Evolutionary conservation across 148 eudicot species (phyloP).

Genomic region (Vaccinium darrowii): DNA sequence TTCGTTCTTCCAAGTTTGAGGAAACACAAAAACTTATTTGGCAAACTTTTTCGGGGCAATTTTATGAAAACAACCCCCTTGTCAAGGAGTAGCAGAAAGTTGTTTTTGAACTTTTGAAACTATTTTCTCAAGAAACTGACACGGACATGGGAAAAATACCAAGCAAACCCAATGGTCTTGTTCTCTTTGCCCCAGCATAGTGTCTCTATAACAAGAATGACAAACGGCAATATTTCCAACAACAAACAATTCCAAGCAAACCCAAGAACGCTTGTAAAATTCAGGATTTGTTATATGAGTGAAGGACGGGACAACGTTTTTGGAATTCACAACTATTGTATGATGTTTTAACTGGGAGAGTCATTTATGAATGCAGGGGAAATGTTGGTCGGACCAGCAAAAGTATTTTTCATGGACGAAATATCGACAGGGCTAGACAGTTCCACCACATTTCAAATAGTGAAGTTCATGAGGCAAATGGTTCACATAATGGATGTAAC

Average conservation of each 20-base stretch:
- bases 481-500: constrained; percentile 36
- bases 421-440: constrained; percentile 42
- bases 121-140: background rate
- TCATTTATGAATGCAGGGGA: constrained; percentile 22
- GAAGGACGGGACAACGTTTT: background rate
- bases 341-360: background rate
- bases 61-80: background rate
- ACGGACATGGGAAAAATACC: background rate
- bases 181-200: background rate
- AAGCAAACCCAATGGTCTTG: background rate
- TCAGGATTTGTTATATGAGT: background rate
- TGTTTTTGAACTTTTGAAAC: background rate
- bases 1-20: background rate
- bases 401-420: constrained; percentile 43
- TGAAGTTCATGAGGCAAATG: constrained; percentile 37
- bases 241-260: too few species aligned
- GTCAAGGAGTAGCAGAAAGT: background rate
- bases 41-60: background rate
- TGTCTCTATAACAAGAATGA: too few species aligned
- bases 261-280: background rate
- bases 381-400: constrained; percentile 44
- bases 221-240: too few species aligned
- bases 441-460: constrained; percentile 40
- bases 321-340: background rate
- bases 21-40: background rate